Base-by-base conservation (phyloP, 208 protist species). In the Acanthamoeba lenticulata region DNA sequence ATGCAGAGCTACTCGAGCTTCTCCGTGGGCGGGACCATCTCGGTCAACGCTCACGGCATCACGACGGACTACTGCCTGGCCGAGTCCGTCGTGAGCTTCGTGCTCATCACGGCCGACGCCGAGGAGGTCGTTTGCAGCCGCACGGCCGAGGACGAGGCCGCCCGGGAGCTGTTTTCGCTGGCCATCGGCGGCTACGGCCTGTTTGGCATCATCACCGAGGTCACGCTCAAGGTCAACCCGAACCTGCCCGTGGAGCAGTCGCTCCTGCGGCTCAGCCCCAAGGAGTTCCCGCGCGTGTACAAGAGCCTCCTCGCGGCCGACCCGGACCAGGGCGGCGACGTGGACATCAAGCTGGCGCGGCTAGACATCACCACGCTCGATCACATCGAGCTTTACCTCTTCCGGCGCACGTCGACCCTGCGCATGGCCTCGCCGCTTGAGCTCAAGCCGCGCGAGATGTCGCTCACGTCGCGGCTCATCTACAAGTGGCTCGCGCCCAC, bases 1-100 rank as follows among this genome's bases (percentile, higher is more conserved):
- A 95, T 97, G 94, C 96, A 97, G 52, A 94, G 77, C 21, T 97
- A 97, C 69, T 96, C 52, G 29, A 90, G 60, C 49, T 97, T 97
- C 69, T 95, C 89, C 3, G 92, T 97, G 9, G 95, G 96, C 55
- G 96, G 95, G 52, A 96, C 95, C 9, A n/a, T 97, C 5, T 55
- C 27, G 29, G 94, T 96, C 32, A 96, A 97, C 81, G 95, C 90
- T 4, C 96, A 97, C 69, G 96, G 96, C 36, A 97, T 97, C 90
- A 97, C 96, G 6, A 95, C 95, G 4, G 96, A 97, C 65, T 24
- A 94, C 52, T 42, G 32, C 55, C 34, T 97, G 9, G 88, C 44
- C 40, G 91, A 97, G 77, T 93, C 74, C 45, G 69, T 97, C 36
- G 49, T 94, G 2, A 62, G 60, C 21, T 93, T 97, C 27, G 17